phyloP scores from a whole-genome alignment of 805 yeast genomes.

The Diddensiella transvaalensis region DNA sequence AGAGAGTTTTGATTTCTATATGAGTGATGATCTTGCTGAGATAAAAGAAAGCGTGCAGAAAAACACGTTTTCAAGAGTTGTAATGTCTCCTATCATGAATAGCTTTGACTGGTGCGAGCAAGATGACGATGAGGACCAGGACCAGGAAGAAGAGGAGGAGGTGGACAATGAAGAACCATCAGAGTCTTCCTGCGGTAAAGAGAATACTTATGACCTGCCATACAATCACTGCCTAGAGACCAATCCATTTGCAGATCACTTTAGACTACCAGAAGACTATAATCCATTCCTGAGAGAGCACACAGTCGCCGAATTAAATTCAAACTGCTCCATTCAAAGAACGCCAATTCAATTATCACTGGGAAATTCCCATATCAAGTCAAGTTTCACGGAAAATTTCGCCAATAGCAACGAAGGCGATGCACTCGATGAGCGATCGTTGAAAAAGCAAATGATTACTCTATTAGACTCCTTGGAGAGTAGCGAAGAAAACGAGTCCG shows the following conservation, averaged over 20 bases:
- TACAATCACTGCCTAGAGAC: not conserved
- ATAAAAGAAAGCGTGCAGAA: not conserved
- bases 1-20: not conserved
- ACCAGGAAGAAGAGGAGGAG: too few relatives aligned
- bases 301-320: not conserved
- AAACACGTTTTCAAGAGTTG: not conserved
- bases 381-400: not conserved
- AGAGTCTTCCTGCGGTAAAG: not conserved
- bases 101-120: not conserved
- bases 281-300: not conserved
- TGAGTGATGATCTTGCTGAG: not conserved
- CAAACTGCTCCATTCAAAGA: not conserved
- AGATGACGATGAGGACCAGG: too few relatives aligned
- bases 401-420: not conserved
- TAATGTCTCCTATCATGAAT: not conserved
- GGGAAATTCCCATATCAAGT: not conserved
- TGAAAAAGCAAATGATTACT: not conserved
- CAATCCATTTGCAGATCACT: not conserved
- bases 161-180: too few relatives aligned
- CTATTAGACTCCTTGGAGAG: not conserved
- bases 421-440: not conserved
- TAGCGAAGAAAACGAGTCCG: too few relatives aligned
- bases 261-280: not conserved
- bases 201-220: not conserved
- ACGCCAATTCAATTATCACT: not conserved